Conservation (phyloP, 805 yeast species). For the Hanseniaspora singularis region DNA sequence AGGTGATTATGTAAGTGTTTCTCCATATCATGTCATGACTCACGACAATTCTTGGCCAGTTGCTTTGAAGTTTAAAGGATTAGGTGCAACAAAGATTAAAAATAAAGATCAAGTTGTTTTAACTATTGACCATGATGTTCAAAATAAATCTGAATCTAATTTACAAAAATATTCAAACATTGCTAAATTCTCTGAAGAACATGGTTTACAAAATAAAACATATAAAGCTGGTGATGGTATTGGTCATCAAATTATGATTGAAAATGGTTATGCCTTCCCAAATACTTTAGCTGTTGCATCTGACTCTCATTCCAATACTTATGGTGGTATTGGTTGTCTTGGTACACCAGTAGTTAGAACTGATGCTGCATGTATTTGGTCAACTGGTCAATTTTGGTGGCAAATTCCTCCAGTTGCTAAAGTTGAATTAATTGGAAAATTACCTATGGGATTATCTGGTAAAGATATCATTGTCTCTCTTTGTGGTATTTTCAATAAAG, state of each 20-base stretch:
- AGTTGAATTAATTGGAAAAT: constrained; percentile 70
- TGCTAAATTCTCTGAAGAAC: constrained; percentile 76
- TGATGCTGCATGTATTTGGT: constrained; percentile 99
- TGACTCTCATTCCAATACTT: constrained; percentile 94
- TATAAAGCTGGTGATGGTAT: constrained; percentile 99
- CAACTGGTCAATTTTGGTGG: constrained; percentile 99
- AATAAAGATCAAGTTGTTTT: constrained; percentile 87
- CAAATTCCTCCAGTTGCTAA: constrained; percentile 98
- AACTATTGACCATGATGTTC: constrained; percentile 96
- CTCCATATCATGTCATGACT: constrained; percentile 97
- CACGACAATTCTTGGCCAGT: constrained; percentile 99
- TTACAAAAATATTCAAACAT: constrained; percentile 78
- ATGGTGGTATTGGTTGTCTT: constrained; percentile 90
- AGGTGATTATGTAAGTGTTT: constrained; percentile 91
- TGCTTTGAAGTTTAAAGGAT: constrained; percentile 87
- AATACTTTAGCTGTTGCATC: constrained; percentile 87
- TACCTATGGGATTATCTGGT: constrained; percentile 84
- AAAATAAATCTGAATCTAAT: constrained; percentile 81
- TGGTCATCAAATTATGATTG: constrained; percentile 98
- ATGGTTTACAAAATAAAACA: constrained; percentile 67
- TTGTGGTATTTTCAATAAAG: constrained; percentile 86
- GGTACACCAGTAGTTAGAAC: constrained; percentile 98
- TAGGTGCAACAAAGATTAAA: constrained; percentile 75
- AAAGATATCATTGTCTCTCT: constrained; percentile 93
- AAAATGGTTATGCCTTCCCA: constrained; percentile 97